phyloP scores from a whole-genome alignment of 2,329 filamentous ascomycete species.

The Hypoxylon sp. region DNA sequence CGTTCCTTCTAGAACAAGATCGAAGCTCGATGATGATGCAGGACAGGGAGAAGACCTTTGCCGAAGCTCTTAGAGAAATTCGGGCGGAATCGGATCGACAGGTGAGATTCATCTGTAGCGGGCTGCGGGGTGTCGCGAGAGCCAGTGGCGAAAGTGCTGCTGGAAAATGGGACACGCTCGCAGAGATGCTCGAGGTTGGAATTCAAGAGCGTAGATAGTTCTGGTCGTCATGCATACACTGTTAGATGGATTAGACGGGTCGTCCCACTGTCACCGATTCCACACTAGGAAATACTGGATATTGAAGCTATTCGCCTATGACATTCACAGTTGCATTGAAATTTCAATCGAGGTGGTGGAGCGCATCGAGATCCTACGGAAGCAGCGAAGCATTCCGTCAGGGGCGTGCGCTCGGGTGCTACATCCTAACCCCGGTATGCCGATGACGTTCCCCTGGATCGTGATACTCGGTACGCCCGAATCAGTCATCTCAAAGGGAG shows the following conservation, averaged over 20 bases:
- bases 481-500: neutral
- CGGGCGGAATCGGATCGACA: slow-evolving; percentile 72
- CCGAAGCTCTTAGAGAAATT: slow-evolving; percentile 66
- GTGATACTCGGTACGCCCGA: neutral
- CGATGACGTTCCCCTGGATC: slow-evolving; percentile 15
- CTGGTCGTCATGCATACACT: no score
- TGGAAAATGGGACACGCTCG: slow-evolving; percentile 81
- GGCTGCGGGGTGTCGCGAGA: slow-evolving; percentile 79
- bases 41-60: slow-evolving; percentile 60
- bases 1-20: slow-evolving; percentile 50
- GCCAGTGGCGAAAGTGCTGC: slow-evolving; percentile 72
- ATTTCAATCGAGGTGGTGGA: neutral
- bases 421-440: neutral
- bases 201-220: slow-evolving; percentile 38
- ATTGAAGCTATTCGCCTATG: slow-evolving; percentile 5
- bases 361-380: slow-evolving; percentile 19
- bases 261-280: neutral
- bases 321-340: slow-evolving; percentile 9
- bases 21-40: slow-evolving; percentile 45
- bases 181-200: slow-evolving; percentile 77
- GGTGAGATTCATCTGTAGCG: slow-evolving; percentile 77
- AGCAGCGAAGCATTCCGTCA: neutral
- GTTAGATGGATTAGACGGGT: neutral
- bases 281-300: neutral
- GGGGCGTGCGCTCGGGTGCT: neutral